Conservation (phyloP, 192 early-diverging fungal genomes). For the Rhizophagus sp. region DNA sequence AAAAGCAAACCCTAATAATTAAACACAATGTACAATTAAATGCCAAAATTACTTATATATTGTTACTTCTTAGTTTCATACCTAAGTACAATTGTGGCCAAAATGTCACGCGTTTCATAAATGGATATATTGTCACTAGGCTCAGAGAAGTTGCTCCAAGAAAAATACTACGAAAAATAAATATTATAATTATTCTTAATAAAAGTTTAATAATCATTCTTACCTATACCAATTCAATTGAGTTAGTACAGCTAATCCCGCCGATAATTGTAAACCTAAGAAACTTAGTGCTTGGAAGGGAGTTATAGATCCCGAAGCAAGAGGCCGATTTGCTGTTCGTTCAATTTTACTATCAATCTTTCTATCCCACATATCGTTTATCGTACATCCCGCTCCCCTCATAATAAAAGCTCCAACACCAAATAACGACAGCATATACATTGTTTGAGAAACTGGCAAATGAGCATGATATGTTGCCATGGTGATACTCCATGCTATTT, state of each 20-base stretch:
- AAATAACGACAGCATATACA: slow-evolving; percentile 76
- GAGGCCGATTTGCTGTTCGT: slow-evolving; percentile 77
- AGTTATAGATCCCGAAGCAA: slow-evolving; percentile 76
- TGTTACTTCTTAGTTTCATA: not conserved
- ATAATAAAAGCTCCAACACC: slow-evolving; percentile 84
- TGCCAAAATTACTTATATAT: not conserved
- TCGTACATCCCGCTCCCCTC: slow-evolving; percentile 95
- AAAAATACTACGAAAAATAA: slow-evolving; percentile 56
- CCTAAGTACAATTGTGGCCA: slow-evolving; percentile 93
- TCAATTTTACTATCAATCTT: slow-evolving; percentile 86
- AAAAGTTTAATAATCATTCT: not conserved
- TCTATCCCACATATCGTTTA: slow-evolving; percentile 97
- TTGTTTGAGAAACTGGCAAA: slow-evolving; percentile 54
- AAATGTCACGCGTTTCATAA: slow-evolving; percentile 95
- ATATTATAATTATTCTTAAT: not conserved
- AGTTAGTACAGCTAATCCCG: slow-evolving; percentile 80
- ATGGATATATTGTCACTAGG: slow-evolving; percentile 79
- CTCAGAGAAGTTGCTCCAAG: slow-evolving; percentile 81
- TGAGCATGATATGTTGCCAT: slow-evolving; percentile 65
- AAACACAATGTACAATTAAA: not conserved
- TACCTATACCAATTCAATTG: slow-evolving; percentile 89
- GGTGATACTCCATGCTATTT: slow-evolving; percentile 70
- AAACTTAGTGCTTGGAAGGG: slow-evolving; percentile 73
- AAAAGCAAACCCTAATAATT: slow-evolving; percentile 66
- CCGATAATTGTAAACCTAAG: slow-evolving; percentile 75